Percentiles rank a stretch among this genome's conserved stretches.
Conservation (phyloP, 116 monocot genomes). For the Cymodocea nodosa region DNA sequence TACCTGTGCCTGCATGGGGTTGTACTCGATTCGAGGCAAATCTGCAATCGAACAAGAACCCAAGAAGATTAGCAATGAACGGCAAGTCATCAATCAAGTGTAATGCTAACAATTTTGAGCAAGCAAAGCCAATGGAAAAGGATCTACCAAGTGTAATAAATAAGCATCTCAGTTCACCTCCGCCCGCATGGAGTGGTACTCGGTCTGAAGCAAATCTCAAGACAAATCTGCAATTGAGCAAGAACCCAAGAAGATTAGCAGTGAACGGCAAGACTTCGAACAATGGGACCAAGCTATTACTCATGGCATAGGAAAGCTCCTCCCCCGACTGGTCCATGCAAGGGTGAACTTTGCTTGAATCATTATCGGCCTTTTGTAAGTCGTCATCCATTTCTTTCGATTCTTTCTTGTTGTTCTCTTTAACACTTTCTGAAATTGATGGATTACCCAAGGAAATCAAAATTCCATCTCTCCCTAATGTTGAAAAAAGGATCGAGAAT, state of each 20-base stretch:
- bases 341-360: constrained; percentile 11
- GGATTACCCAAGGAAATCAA: background rate
- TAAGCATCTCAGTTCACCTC: no score
- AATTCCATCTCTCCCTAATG: background rate
- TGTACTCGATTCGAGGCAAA: constrained; percentile 98
- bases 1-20: no score
- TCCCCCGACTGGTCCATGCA: constrained; percentile 72
- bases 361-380: background rate
- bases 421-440: background rate
- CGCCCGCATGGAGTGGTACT: no score
- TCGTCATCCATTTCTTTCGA: background rate
- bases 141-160: no score
- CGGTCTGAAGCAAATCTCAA: constrained; percentile 95
- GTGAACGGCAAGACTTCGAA: background rate
- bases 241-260: background rate
- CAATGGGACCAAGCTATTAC: background rate
- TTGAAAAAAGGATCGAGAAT: background rate
- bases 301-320: constrained; percentile 91
- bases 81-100: no score
- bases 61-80: no score
- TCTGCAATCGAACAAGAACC: no score
- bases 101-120: no score
- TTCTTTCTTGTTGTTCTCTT: constrained; percentile 12
- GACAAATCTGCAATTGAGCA: constrained; percentile 53
- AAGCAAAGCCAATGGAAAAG: no score